These are phyloP conservation scores for Lophium mytilinum DNA, from an alignment of 495 filamentous ascomycete genomes.

Conservation along the genomic window DNA sequence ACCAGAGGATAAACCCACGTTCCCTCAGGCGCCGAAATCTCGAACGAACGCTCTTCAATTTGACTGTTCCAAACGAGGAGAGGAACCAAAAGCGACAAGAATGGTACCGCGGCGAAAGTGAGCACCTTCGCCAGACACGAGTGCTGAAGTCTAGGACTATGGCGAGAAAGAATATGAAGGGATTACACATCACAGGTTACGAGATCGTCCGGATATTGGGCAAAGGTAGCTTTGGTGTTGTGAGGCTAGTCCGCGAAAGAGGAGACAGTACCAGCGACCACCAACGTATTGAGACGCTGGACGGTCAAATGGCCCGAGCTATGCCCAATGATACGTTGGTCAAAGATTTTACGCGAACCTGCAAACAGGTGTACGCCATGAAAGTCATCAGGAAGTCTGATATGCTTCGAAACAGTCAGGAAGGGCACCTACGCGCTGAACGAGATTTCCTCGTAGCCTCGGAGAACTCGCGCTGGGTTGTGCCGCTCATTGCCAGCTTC, in stretches of 20 bases:
- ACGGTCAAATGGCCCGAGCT: neutral
- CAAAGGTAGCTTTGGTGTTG: slow-evolving; percentile 90
- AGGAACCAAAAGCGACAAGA: slow-evolving; percentile 43
- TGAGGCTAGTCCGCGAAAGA: slow-evolving; percentile 70
- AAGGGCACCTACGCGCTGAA: slow-evolving; percentile 86
- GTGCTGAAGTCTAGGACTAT: slow-evolving; percentile 56
- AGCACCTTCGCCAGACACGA: slow-evolving; percentile 67
- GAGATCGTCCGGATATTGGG: slow-evolving; percentile 80
- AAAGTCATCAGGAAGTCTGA: slow-evolving; percentile 89
- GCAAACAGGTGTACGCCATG: slow-evolving; percentile 75
- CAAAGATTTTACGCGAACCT: no score
- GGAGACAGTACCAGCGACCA: slow-evolving; percentile 15
- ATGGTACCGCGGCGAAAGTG: slow-evolving; percentile 60
- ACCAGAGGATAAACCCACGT: slow-evolving; percentile 46
- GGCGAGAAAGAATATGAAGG: slow-evolving; percentile 29
- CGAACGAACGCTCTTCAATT: slow-evolving; percentile 50
- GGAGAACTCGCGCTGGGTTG: slow-evolving; percentile 76
- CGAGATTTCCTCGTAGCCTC: slow-evolving; percentile 84
- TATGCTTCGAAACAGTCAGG: slow-evolving; percentile 83
- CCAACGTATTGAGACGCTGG: slow-evolving; percentile 1
- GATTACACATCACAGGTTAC: slow-evolving; percentile 56
- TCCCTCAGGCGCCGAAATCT: slow-evolving; percentile 58
- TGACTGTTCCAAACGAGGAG: slow-evolving; percentile 48
- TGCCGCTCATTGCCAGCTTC: slow-evolving; percentile 80
- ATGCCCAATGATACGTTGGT: no score